phyloP scores from a whole-genome alignment of 179 eudicot genomes.

The Silene vulgaris region DNA sequence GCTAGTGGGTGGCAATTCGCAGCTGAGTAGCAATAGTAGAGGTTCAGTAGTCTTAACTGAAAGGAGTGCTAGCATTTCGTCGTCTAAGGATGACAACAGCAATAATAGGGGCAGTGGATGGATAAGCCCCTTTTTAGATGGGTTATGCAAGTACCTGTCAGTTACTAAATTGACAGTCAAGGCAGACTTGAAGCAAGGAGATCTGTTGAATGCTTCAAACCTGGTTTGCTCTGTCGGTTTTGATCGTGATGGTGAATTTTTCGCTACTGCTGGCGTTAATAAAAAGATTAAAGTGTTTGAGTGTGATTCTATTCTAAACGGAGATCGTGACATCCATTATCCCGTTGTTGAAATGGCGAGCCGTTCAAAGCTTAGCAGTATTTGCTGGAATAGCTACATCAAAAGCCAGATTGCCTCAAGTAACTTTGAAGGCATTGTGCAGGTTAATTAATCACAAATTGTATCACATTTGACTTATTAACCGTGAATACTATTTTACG shows the following conservation, averaged over 20 bases:
- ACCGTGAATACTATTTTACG: constrained; percentile 11
- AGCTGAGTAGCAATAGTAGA: constrained; percentile 54
- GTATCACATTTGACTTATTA: background rate
- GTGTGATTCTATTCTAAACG: constrained; percentile 56
- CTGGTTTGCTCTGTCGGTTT: constrained; percentile 84
- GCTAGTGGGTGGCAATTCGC: constrained; percentile 40
- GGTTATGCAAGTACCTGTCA: constrained; percentile 77
- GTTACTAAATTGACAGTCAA: constrained; percentile 60
- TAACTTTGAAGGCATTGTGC: constrained; percentile 89
- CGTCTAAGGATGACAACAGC: constrained; percentile 34
- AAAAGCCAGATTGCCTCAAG: constrained; percentile 96
- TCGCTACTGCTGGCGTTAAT: constrained; percentile 95
- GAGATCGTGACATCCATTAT: constrained; percentile 82
- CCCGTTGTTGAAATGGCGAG: constrained; percentile 86
- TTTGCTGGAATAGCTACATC: constrained; percentile 95
- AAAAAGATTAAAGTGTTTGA: constrained; percentile 94
- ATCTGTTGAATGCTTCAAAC: constrained; percentile 81
- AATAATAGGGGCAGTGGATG: constrained; percentile 58
- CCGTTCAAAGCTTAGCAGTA: constrained; percentile 82
- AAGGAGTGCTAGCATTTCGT: constrained; percentile 55
- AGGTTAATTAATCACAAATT: constrained; percentile 41
- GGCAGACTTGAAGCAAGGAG: constrained; percentile 92
- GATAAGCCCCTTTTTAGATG: constrained; percentile 84
- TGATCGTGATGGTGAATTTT: constrained; percentile 91
- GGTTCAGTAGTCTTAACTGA: constrained; percentile 62